Base-by-base conservation (phyloP, 2,329 filamentous ascomycete genomes). In the Pyrenophora tritici-repentis region DNA sequence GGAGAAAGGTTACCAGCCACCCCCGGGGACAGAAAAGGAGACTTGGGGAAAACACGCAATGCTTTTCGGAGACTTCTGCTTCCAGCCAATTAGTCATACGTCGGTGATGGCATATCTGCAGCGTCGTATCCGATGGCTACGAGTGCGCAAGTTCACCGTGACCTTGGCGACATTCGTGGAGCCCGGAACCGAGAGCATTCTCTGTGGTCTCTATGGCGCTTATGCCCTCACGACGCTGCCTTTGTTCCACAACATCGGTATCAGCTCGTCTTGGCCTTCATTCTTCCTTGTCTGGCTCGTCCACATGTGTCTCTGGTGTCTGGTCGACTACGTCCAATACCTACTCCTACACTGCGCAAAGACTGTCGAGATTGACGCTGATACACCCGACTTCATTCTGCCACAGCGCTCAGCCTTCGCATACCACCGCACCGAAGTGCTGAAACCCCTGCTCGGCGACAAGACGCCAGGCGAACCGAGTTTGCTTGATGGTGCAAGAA, bases 61-160 rank as follows among this genome's bases (percentile, higher is more conserved):
- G 50, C 85, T 92, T 1, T 88, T 87, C 68, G 91, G 91, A 4
- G 92, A 97, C 68, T 78, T 96, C 3, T 93, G 89, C 20, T 85
- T 97, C 50, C 94, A 99, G 70, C 95, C 95, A 32, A 89, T 96
- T 75, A 85, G 87, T 3, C 84, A 85, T 59, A 95, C 96, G 83
- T 86, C 88, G 2, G 80, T 96, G 1, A 68, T 72, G 3, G 86
- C 89, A 22, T 97, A 96, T 68, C 81, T 90, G 38, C 88, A 87
- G 4, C 86, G 94, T 10, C 83, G 94, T 18, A 87, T 92, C 3
- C 84, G 94, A 43, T 99, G 94, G 94, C 79, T 97, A 18, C 85
- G 94, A 5, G 95, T 96, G 1, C 82, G 94, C 38, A 99, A 99
- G 73, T 97, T 91, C 78, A 97, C 93, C 0, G 94, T 99, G 12